A percentile compares a stretch with the other conserved stretches of the same genome.
Conservation (phyloP, 2,329 filamentous ascomycete genomes). For the Teratosphaeriaceae sp. region DNA sequence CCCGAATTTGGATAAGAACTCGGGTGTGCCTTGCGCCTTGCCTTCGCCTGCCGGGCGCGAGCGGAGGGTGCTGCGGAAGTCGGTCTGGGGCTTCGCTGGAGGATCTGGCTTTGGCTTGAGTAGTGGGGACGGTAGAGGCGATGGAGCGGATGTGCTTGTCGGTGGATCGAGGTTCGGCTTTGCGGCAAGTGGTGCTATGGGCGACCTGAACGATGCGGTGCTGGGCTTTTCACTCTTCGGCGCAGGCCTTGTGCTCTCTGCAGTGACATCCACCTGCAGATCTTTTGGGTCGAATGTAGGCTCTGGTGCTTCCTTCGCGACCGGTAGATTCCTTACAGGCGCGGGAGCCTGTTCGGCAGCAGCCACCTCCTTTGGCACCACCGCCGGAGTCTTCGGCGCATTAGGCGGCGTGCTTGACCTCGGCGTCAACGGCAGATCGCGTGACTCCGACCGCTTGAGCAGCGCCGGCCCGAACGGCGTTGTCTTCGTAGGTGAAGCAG, state of each 20-base stretch:
- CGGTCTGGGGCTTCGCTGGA: constrained; percentile 53
- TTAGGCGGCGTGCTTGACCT: constrained; percentile 14
- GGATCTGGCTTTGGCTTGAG: constrained; percentile 21
- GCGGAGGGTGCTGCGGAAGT: constrained; percentile 73
- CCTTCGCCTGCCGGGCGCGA: constrained; percentile 46
- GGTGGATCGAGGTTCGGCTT: not conserved
- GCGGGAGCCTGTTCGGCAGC: not conserved
- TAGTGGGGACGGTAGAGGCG: constrained; percentile 1
- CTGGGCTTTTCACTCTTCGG: too few relatives aligned
- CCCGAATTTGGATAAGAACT: constrained; percentile 85
- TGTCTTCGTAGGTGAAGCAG: constrained; percentile 20
- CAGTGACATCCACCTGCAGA: not conserved
- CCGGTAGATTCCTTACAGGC: not conserved
- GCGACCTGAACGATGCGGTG: not conserved
- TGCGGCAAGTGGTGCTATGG: not conserved
- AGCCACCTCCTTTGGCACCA: not conserved
- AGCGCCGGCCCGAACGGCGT: constrained; percentile 24
- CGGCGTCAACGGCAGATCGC: constrained; percentile 13
- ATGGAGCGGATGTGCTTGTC: not conserved
- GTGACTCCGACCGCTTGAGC: constrained; percentile 26
- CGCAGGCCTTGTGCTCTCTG: too few relatives aligned
- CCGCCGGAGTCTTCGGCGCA: constrained; percentile 3
- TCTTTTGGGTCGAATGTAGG: too few relatives aligned
- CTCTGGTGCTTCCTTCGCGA: not conserved
- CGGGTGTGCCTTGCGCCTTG: constrained; percentile 47